Percentiles rank a stretch among this genome's conserved stretches.
Conservation (phyloP, 768 basidiomycete genomes). For the Lepiota subincarnata region DNA sequence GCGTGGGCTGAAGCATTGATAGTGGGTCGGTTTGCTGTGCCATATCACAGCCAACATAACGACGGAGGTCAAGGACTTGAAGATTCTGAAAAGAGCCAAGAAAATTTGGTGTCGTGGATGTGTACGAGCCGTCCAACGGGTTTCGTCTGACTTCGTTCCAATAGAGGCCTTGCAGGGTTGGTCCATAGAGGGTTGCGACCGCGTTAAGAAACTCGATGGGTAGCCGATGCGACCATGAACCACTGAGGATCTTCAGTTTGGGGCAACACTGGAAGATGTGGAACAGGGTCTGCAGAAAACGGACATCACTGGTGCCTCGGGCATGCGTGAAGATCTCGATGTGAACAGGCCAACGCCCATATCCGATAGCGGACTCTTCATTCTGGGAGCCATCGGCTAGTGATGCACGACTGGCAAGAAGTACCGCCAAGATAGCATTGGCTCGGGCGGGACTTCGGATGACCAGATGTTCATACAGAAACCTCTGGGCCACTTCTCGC, state of each 20-base stretch:
- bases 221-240: slow-evolving; percentile 40
- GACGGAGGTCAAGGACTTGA: slow-evolving; percentile 43
- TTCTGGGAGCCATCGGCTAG: slow-evolving; percentile 2
- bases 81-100: slow-evolving; percentile 37
- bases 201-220: slow-evolving; percentile 41
- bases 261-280: slow-evolving; percentile 42
- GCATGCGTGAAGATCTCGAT: slow-evolving; percentile 45
- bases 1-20: slow-evolving; percentile 20
- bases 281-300: slow-evolving; percentile 39
- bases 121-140: slow-evolving; percentile 8
- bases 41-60: slow-evolving; percentile 28
- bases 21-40: slow-evolving; percentile 12
- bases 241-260: slow-evolving; percentile 41
- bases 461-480: slow-evolving; percentile 43
- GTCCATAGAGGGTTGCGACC: slow-evolving; percentile 36
- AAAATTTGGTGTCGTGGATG: slow-evolving; percentile 31
- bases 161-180: slow-evolving; percentile 37
- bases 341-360: slow-evolving; percentile 46
- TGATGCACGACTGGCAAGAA: slow-evolving; percentile 22
- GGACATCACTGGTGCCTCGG: slow-evolving; percentile 32
- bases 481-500: slow-evolving; percentile 36
- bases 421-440: slow-evolving; percentile 29
- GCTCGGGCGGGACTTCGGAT: slow-evolving; percentile 44
- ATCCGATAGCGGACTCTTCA: slow-evolving; percentile 15
- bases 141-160: slow-evolving; percentile 35